phyloP scores from a whole-genome alignment of 2,329 filamentous ascomycete species.

The Fusarium udum region DNA sequence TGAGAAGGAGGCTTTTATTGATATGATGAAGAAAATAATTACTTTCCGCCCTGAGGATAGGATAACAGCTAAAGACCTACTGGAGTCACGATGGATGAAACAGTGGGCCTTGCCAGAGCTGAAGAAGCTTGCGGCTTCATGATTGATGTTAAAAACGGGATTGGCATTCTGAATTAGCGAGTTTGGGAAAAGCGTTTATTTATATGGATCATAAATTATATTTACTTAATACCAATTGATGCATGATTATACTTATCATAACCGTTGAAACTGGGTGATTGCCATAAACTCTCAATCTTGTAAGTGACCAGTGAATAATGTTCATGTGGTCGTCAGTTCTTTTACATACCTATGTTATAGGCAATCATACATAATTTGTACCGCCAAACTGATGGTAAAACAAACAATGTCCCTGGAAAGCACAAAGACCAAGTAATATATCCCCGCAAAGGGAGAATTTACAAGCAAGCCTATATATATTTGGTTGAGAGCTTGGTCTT shows the following conservation, averaged over 20 bases:
- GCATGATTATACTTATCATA: not conserved
- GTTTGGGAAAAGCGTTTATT: slow-evolving; percentile 16
- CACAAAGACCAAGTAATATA: not conserved
- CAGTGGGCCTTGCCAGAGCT: slow-evolving; percentile 36
- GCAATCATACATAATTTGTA: not conserved
- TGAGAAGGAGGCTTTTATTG: slow-evolving; percentile 31
- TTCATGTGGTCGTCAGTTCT: not conserved
- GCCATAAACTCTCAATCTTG: no score
- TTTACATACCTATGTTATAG: not conserved
- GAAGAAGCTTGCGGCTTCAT: slow-evolving; percentile 3
- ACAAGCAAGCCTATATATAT: not conserved
- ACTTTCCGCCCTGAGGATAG: slow-evolving; percentile 29
- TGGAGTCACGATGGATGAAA: slow-evolving; percentile 34
- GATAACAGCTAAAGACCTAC: slow-evolving; percentile 18
- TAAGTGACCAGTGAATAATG: not conserved
- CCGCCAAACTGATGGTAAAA: not conserved
- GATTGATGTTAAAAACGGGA: slow-evolving; percentile 11
- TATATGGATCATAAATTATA: not conserved
- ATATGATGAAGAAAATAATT: slow-evolving; percentile 37
- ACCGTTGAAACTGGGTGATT: not conserved
- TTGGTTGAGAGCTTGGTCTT: not conserved
- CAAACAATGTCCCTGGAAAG: not conserved
- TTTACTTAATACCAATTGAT: slow-evolving; percentile 9
- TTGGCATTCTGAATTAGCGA: slow-evolving; percentile 20
- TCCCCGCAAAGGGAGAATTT: not conserved